Base-by-base conservation (phyloP, 306 rosid species). In the Malus asiatica region DNA sequence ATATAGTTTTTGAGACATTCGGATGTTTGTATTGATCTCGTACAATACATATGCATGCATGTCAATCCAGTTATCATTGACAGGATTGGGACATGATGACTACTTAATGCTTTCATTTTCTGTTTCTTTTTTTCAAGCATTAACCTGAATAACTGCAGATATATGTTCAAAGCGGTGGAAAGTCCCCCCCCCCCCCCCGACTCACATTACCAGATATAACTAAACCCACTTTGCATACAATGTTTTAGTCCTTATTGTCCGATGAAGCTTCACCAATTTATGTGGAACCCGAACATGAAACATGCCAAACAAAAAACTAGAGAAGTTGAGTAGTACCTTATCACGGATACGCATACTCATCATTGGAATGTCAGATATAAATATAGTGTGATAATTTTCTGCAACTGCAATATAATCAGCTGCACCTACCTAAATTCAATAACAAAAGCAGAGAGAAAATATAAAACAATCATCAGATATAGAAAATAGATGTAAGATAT, bases 381-480 rank as follows among this genome's bases (percentile, higher is more conserved):
- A 92, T 70, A 94, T 85, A 23, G 97, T 94, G 80, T 94, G 98
- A 82, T 81, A 91, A 82, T 89, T 92, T 79, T 92, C 93, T 32
- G 98, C 98, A 14, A 94, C 90, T 55, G 98, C 98, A 86, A 94
- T 94, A 82, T 94, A 94, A 77, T 94, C 98, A 42, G 98, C 98
- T 75, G 98, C 98, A 66, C 98, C 97, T 84, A 94, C 84, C 98
- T 94, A 86, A 77, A 86, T 79, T 70, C 23, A 59, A 79, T 80
- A 53, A 77, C 73, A 53, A 75, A n/a, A 12, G n/a, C 52, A 38
- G n/a, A 29, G 62, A 57, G 51, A 23, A 62, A 23, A 30, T 61
- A 16, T 7, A 64, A 48, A 71, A 25, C 42, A 13, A 30, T 48
- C 30, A 71, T 64, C 77, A 48, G 18, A 51, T 32, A 42, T 14